These are phyloP conservation scores for Trichomonas gallinae DNA, from an alignment of 208 protist genomes.

Conservation along the genomic window DNA sequence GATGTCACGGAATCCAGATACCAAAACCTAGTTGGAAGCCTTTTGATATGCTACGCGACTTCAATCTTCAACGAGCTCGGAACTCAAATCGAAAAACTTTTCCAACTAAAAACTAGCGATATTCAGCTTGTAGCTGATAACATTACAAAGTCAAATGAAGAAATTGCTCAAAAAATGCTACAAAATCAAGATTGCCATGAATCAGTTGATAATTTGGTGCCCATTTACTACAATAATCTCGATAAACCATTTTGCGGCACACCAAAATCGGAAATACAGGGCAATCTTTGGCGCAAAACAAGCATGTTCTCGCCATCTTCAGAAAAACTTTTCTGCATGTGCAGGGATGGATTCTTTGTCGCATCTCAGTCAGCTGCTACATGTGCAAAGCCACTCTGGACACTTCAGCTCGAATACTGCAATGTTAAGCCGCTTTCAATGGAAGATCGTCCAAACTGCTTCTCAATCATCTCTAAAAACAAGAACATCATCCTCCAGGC, in stretches of 20 bases:
- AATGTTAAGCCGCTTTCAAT: neutral
- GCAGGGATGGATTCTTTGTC: neutral
- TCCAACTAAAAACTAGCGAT: neutral
- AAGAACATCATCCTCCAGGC: neutral
- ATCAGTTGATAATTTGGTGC: neutral
- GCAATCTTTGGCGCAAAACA: neutral
- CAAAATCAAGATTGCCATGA: neutral
- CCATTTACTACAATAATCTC: neutral
- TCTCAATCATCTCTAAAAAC: neutral
- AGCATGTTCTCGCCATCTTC: neutral
- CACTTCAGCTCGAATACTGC: neutral
- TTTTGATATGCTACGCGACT: neutral
- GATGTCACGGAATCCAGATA: neutral
- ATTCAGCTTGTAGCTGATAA: neutral
- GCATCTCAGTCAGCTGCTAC: neutral
- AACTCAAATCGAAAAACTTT: neutral
- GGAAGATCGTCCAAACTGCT: neutral
- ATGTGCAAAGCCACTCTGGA: neutral
- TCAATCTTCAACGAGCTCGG: neutral
- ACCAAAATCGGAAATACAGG: neutral
- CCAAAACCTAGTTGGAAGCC: neutral
- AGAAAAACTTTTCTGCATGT: neutral
- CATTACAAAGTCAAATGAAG: neutral
- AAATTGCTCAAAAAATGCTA: neutral
- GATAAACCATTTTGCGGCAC: neutral